These are phyloP conservation scores for Kwoniella shandongensis DNA, from an alignment of 768 basidiomycete genomes.

Conservation along the genomic window DNA sequence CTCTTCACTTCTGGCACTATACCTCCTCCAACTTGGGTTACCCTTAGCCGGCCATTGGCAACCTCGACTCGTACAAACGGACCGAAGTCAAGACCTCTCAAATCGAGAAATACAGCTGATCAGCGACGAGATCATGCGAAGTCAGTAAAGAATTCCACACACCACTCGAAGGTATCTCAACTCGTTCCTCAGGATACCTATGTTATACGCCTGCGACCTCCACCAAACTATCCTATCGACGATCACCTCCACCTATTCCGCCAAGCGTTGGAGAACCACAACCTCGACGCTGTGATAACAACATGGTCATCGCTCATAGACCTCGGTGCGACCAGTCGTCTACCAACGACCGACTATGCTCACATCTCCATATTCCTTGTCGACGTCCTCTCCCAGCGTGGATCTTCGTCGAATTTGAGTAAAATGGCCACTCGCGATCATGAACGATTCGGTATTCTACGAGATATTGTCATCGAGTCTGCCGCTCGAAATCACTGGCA, in stretches of 20 bases:
- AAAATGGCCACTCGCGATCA: slow-evolving; percentile 11
- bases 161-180: too few relatives aligned
- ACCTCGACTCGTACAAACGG: too few relatives aligned
- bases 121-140: neutral
- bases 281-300: neutral
- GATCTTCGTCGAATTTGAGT: slow-evolving; percentile 8
- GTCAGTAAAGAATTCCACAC: too few relatives aligned
- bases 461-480: slow-evolving; percentile 17
- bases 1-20: too few relatives aligned
- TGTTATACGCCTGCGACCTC: slow-evolving; percentile 10
- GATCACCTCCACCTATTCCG: slow-evolving; percentile 9
- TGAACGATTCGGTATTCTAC: slow-evolving; percentile 7
- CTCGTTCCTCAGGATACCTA: too few relatives aligned
- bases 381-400: neutral
- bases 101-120: too few relatives aligned
- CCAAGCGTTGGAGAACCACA: neutral
- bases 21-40: too few relatives aligned
- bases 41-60: too few relatives aligned
- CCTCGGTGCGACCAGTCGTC: slow-evolving; percentile 1
- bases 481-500: slow-evolving; percentile 14
- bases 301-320: slow-evolving; percentile 11
- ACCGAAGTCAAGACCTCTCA: neutral
- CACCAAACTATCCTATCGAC: slow-evolving; percentile 18
- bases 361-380: neutral
- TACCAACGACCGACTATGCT: slow-evolving; percentile 1